Conservation (phyloP, 768 basidiomycete species). For the Ramaria sp. region DNA sequence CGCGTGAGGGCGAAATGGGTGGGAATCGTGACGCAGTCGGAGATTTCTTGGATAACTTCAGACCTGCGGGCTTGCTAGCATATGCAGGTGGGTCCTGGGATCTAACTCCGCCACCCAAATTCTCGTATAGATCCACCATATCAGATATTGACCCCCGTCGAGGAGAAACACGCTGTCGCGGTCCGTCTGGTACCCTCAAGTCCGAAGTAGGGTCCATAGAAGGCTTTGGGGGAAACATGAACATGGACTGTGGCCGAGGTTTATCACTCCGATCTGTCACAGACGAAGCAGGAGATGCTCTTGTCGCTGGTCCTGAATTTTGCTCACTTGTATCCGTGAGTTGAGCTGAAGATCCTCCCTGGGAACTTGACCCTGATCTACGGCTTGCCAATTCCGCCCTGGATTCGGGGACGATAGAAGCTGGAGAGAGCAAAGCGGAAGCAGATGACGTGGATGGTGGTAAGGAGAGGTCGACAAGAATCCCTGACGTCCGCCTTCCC, state of each 20-base stretch:
- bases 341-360: conserved; percentile 7
- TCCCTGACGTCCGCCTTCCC: conserved; percentile 1
- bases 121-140: conserved; percentile 78
- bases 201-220: conserved; percentile 28
- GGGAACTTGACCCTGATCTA: neutral
- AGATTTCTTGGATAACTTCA: conserved; percentile 12
- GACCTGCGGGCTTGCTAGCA: conserved; percentile 21
- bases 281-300: conserved; percentile 19
- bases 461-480: conserved; percentile 4
- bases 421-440: conserved; percentile 2
- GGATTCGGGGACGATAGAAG: conserved; percentile 2
- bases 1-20: neutral
- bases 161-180: conserved; percentile 26
- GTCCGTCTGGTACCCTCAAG: conserved; percentile 33
- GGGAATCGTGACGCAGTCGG: neutral
- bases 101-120: conserved; percentile 34
- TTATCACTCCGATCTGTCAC: conserved; percentile 21
- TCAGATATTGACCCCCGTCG: conserved; percentile 76
- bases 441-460: neutral
- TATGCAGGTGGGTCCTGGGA: conserved; percentile 21
- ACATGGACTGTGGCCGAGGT: conserved; percentile 73
- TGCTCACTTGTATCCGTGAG: neutral
- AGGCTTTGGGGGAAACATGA: conserved; percentile 46
- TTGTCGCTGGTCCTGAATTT: conserved; percentile 17
- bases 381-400: conserved; percentile 1